A percentile compares a stretch with the other conserved stretches of the same genome.
Evolutionary conservation across 1,139 yeast species (phyloP).

Genomic region (Candida anutae): DNA sequence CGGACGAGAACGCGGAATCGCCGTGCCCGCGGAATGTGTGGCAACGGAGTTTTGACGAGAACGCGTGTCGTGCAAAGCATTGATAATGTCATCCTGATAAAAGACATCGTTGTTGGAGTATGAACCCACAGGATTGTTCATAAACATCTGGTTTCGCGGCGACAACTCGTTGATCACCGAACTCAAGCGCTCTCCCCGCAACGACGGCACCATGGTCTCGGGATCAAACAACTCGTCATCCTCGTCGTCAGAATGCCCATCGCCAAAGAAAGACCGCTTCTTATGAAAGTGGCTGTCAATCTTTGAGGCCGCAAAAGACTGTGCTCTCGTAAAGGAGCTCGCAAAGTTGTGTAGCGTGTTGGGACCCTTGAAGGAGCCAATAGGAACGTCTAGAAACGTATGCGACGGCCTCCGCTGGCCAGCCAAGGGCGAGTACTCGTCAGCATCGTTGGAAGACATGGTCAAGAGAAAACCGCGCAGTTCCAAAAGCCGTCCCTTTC

Average conservation of each 20-base stretch:
- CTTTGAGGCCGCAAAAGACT: constrained; percentile 37
- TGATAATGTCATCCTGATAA: constrained; percentile 32
- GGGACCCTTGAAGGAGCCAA: constrained; percentile 42
- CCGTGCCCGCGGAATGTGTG: constrained; percentile 16
- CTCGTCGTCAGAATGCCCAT: constrained; percentile 11
- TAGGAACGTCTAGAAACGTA: constrained; percentile 29
- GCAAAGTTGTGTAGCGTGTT: constrained; percentile 43
- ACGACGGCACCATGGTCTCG: constrained; percentile 59
- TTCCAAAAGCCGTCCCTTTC: too few relatives aligned
- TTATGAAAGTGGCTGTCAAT: constrained; percentile 38
- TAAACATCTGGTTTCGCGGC: constrained; percentile 21
- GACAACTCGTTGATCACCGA: constrained; percentile 36
- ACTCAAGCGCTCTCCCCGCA: constrained; percentile 58
- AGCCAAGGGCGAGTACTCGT: constrained; percentile 11
- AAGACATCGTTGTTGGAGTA: constrained; percentile 25
- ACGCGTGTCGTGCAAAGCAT: constrained; percentile 20
- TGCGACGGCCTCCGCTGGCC: constrained; percentile 18
- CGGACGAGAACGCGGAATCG: constrained; percentile 10
- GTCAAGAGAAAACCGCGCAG: too few relatives aligned
- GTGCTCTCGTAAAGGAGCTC: constrained; percentile 41
- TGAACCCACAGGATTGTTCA: constrained; percentile 10
- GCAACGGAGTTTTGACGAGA: constrained; percentile 25
- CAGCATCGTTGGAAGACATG: too few relatives aligned
- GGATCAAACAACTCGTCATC: constrained; percentile 67
- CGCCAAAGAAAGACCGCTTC: constrained; percentile 33